phyloP scores from a whole-genome alignment of 2,329 filamentous ascomycete species.

The Colletotrichum incanum region DNA sequence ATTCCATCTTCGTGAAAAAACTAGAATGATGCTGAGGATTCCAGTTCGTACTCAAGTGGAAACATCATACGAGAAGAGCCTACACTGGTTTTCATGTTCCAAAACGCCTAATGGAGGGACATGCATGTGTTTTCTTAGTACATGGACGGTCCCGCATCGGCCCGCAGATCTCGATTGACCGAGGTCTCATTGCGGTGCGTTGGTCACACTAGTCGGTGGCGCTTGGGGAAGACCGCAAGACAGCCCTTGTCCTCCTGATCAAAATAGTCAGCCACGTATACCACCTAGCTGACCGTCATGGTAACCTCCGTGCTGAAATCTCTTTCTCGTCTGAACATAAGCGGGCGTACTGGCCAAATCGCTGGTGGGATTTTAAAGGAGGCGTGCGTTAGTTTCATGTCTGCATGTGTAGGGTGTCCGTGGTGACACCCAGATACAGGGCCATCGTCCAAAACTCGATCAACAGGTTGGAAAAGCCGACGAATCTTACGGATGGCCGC shows the following conservation, averaged over 20 bases:
- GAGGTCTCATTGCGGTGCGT: no score
- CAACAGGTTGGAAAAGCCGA: neutral
- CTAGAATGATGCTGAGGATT: neutral
- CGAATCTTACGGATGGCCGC: neutral
- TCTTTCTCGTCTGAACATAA: no score
- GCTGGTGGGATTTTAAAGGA: neutral
- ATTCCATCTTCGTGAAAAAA: neutral
- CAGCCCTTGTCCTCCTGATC: neutral
- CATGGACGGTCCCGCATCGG: neutral
- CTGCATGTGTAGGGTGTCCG: neutral
- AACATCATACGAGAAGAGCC: neutral
- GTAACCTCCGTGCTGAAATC: neutral
- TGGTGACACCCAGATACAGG: neutral
- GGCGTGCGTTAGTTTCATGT: neutral
- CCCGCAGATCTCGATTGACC: neutral
- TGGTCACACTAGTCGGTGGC: no score
- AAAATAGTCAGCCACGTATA: neutral
- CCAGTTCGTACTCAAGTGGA: no score
- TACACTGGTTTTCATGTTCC: neutral
- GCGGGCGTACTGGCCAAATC: neutral
- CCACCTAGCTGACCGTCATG: neutral
- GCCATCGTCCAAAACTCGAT: neutral
- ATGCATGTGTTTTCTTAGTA: neutral
- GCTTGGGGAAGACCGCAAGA: constrained; percentile 32
- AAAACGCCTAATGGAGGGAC: no score